phyloP scores from a whole-genome alignment of 2,329 filamentous ascomycete species.

The Herpotrichia juniperi region DNA sequence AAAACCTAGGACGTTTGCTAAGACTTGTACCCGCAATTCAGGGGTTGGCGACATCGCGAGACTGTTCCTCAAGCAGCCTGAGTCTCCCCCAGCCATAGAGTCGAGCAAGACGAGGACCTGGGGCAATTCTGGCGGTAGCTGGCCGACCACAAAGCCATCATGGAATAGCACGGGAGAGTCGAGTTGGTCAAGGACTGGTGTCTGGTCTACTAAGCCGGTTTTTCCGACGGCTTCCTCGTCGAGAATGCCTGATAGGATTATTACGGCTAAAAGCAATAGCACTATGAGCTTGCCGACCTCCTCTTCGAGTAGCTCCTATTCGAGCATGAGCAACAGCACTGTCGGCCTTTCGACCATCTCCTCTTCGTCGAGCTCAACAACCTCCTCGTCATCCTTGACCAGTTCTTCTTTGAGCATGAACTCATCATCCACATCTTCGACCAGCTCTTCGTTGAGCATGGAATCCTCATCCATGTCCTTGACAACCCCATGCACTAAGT shows the following conservation, averaged over 20 bases:
- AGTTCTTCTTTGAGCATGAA: not conserved
- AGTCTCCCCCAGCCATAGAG: not conserved
- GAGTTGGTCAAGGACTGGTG: no score
- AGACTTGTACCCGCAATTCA: no score
- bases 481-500: not conserved
- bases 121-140: not conserved
- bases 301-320: not conserved
- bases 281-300: not conserved
- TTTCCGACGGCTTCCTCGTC: no score
- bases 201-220: no score
- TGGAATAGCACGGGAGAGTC: no score
- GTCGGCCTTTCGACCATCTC: no score
- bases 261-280: not conserved
- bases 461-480: not conserved
- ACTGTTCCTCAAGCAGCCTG: not conserved
- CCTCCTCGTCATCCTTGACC: no score
- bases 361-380: no score
- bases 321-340: not conserved
- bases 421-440: not conserved
- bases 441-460: not conserved
- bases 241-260: no score
- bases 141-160: no score
- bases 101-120: not conserved
- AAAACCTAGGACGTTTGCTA: no score
- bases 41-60: not conserved